Evolutionary conservation across 225 moss, liverwort and hornwort genomes (phyloP).

Genomic region (Bryoerythrophyllum caledonicum): DNA sequence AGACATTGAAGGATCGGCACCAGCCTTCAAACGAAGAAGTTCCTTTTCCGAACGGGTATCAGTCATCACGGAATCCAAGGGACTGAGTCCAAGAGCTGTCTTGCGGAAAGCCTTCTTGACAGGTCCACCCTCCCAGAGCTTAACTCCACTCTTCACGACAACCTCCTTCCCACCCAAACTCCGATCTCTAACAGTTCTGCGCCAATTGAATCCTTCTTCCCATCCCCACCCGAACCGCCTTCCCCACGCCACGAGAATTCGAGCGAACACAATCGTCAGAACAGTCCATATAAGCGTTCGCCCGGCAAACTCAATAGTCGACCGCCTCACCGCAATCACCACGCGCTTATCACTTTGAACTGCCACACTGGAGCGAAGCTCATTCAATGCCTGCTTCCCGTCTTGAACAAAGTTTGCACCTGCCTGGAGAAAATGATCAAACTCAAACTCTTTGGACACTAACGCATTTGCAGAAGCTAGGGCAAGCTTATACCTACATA

Average conservation of each 20-base stretch:
- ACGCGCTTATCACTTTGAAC: slow-evolving; percentile 76
- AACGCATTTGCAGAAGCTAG: not conserved
- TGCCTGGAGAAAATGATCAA: slow-evolving; percentile 37
- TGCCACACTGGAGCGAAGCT: slow-evolving; percentile 74
- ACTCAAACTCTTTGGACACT: slow-evolving; percentile 16
- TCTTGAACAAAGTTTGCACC: slow-evolving; percentile 55
- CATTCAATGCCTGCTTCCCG: slow-evolving; percentile 72
- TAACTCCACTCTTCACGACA: slow-evolving; percentile 47
- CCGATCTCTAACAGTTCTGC: slow-evolving; percentile 72
- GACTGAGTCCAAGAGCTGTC: slow-evolving; percentile 46
- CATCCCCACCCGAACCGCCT: slow-evolving; percentile 82
- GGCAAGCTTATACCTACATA: not conserved
- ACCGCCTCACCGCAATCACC: slow-evolving; percentile 76
- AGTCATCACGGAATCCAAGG: slow-evolving; percentile 65
- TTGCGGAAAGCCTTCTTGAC: slow-evolving; percentile 45
- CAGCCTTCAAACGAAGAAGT: slow-evolving; percentile 38
- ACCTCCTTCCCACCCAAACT: slow-evolving; percentile 88
- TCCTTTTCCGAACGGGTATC: slow-evolving; percentile 89
- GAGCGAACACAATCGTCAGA: slow-evolving; percentile 56
- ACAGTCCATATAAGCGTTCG: slow-evolving; percentile 74
- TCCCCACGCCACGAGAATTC: slow-evolving; percentile 50
- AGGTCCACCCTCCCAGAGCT: slow-evolving; percentile 64
- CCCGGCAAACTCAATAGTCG: slow-evolving; percentile 76
- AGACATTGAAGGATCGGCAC: slow-evolving; percentile 22
- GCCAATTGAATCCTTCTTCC: slow-evolving; percentile 67